Evolutionary conservation across 805 yeast genomes (phyloP).

Genomic region (Diddensiella caesifluorescens): DNA sequence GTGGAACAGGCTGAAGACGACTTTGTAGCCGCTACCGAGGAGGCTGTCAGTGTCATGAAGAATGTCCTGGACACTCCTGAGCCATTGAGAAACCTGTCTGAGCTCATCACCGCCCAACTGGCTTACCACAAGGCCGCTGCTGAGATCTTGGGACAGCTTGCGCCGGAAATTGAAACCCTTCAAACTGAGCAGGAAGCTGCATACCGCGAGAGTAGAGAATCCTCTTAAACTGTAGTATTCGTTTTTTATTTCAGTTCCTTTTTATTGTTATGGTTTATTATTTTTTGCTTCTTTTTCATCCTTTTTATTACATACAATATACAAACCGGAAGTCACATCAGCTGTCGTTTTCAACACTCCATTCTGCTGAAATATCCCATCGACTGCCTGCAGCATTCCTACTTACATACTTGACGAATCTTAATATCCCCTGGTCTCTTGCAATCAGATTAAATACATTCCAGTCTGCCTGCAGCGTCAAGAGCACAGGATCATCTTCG

Average conservation of each 20-base stretch:
- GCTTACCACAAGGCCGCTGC: slow-evolving; percentile 73
- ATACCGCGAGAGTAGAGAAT: slow-evolving; percentile 31
- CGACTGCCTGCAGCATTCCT: slow-evolving; percentile 82
- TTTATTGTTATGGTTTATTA: slow-evolving; percentile 4
- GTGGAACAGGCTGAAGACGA: slow-evolving; percentile 86
- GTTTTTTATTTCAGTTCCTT: slow-evolving; percentile 8
- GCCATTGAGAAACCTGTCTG: slow-evolving; percentile 61
- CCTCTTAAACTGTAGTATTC: slow-evolving; percentile 10
- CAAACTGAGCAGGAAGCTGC: slow-evolving; percentile 46
- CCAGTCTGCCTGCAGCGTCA: slow-evolving; percentile 78
- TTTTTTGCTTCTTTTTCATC: slow-evolving; percentile 8
- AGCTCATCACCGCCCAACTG: slow-evolving; percentile 71
- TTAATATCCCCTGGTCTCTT: slow-evolving; percentile 80
- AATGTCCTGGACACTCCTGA: slow-evolving; percentile 67
- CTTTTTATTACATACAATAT: neutral
- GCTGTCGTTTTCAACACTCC: slow-evolving; percentile 60
- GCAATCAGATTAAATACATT: slow-evolving; percentile 71
- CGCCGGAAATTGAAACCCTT: slow-evolving; percentile 58
- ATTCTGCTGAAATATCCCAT: slow-evolving; percentile 82
- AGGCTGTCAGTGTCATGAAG: slow-evolving; percentile 77
- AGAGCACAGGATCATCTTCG: slow-evolving; percentile 69
- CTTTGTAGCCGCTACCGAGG: slow-evolving; percentile 84
- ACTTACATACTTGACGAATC: slow-evolving; percentile 89
- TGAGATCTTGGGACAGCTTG: slow-evolving; percentile 57
- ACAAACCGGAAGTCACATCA: no score